These are phyloP conservation scores for Bombardia bombarda DNA, from an alignment of 495 filamentous ascomycete genomes.

Conservation along the genomic window DNA sequence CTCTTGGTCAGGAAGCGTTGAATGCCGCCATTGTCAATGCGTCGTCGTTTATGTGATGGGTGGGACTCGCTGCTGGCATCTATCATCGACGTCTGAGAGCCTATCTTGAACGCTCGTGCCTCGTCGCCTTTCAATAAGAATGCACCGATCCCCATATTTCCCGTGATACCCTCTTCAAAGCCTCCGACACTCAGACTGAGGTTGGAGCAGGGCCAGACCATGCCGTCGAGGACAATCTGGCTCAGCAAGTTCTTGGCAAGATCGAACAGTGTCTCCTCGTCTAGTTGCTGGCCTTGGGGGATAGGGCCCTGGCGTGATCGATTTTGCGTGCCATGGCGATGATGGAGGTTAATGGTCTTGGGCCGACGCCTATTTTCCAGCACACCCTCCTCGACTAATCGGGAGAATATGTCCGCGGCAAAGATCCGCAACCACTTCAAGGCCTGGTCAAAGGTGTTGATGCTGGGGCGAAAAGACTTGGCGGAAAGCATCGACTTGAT, in stretches of 20 bases:
- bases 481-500: slow-evolving; percentile 98
- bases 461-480: slow-evolving; percentile 85
- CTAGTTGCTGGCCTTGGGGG: slow-evolving; percentile 62
- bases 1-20: slow-evolving; percentile 50
- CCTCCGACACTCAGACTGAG: slow-evolving; percentile 77
- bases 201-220: slow-evolving; percentile 80
- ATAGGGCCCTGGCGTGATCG: slow-evolving; percentile 70
- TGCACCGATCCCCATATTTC: slow-evolving; percentile 76
- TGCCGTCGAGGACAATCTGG: slow-evolving; percentile 69
- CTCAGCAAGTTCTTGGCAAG: slow-evolving; percentile 67
- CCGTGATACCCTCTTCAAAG: slow-evolving; percentile 78
- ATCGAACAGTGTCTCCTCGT: slow-evolving; percentile 65
- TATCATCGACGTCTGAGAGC: slow-evolving; percentile 16
- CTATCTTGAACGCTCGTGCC: slow-evolving; percentile 41
- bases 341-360: slow-evolving; percentile 74
- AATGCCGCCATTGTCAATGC: slow-evolving; percentile 43
- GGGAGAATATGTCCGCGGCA: slow-evolving; percentile 81
- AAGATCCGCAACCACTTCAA: slow-evolving; percentile 87
- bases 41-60: slow-evolving; percentile 45
- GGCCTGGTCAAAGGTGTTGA: slow-evolving; percentile 74
- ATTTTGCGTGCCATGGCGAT: slow-evolving; percentile 61
- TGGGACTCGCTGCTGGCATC: slow-evolving; percentile 19
- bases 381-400: slow-evolving; percentile 86
- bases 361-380: slow-evolving; percentile 83
- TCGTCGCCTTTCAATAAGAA: slow-evolving; percentile 78